Base-by-base conservation (phyloP, 768 basidiomycete species). In the Calocera viscosa region DNA sequence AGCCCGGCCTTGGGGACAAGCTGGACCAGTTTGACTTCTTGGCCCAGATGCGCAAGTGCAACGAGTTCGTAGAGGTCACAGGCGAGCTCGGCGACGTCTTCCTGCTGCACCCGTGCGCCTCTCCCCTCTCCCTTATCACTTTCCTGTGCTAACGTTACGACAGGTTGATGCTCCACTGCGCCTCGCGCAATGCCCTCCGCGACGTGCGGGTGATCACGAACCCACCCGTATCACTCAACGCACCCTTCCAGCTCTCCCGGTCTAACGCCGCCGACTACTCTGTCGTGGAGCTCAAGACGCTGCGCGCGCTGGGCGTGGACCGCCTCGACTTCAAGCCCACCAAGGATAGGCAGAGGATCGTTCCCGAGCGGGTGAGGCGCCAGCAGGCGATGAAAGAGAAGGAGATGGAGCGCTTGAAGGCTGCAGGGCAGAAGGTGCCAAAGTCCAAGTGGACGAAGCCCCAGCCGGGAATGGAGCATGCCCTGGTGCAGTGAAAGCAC, bases 191-290 rank as follows among this genome's bases (percentile, higher is more conserved):
- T 72, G 41, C 53, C 38, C 75, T 81, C 43, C 81, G 86, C 30
- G 74, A 79, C n/a, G 83, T 82, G 30, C 78, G 85, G 68, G 77
- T 87, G 66, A 87, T 87, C 72, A 85, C 85, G 53, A 87, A 87
- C 69, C 85, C 86, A 65, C 84, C 85, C 2, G 84, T 85, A 7
- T 75, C 80, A 35, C 75, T 85, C 63, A 79, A 77, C 64, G 75
- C 80, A 67, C 84, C 85, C n/a, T 86, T 86, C 74, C 76, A 80
- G 34, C 83, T 85, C 70, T 70, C 77, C 40, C 75, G 81, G 43
- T 76, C 75, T 26, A 72, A 81, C 69, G 75, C 77, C 14, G 74
- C 76, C 0, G 81, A 83, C 19, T 82, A 66, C 65, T 67, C 65
- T 67, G 69, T 86, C 16, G 85, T 86, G 17, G 86, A 86, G 72